A percentile compares a stretch with the other conserved stretches of the same genome.
These are phyloP conservation scores for Populus alba DNA, from an alignment of 345 rosid species.

Conservation along the genomic window DNA sequence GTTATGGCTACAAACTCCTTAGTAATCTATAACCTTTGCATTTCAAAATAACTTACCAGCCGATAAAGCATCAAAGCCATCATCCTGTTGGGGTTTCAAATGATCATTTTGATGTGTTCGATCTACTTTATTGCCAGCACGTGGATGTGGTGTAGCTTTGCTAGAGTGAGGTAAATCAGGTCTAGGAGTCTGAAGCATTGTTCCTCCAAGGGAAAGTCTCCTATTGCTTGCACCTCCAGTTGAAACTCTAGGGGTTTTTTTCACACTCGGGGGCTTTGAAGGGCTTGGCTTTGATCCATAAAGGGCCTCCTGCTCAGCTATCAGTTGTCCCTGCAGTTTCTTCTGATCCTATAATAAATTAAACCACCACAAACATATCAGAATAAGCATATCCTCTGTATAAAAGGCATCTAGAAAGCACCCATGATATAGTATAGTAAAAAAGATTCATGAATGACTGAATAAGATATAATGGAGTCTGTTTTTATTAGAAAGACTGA, in stretches of 20 bases:
- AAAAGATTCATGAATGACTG: not conserved
- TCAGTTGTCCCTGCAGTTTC: constrained; percentile 93
- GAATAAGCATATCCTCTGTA: not conserved
- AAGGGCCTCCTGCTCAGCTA: constrained; percentile 89
- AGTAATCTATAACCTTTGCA: constrained; percentile 5
- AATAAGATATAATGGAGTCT: not conserved
- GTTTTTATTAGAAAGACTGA: not conserved
- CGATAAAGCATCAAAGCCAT: constrained; percentile 46
- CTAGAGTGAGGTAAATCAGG: constrained; percentile 31
- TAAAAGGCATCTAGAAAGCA: not conserved
- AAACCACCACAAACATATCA: not conserved
- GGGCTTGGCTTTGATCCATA: constrained; percentile 98
- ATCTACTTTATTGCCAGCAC: constrained; percentile 50
- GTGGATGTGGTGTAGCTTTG: constrained; percentile 24
- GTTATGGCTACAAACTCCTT: not conserved
- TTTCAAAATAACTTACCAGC: constrained; percentile 44
- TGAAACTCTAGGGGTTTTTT: constrained; percentile 72
- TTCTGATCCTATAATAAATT: constrained; percentile 68
- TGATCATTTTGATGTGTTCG: constrained; percentile 37
- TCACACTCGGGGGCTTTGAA: constrained; percentile 65
- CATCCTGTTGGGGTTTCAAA: constrained; percentile 39
- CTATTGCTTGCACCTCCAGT: constrained; percentile 70
- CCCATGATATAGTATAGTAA: not conserved
- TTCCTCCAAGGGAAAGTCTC: constrained; percentile 75
- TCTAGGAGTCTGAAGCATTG: constrained; percentile 65